Evolutionary conservation across 805 yeast species (phyloP).

Genomic region (Barnettozyma pratensis): DNA sequence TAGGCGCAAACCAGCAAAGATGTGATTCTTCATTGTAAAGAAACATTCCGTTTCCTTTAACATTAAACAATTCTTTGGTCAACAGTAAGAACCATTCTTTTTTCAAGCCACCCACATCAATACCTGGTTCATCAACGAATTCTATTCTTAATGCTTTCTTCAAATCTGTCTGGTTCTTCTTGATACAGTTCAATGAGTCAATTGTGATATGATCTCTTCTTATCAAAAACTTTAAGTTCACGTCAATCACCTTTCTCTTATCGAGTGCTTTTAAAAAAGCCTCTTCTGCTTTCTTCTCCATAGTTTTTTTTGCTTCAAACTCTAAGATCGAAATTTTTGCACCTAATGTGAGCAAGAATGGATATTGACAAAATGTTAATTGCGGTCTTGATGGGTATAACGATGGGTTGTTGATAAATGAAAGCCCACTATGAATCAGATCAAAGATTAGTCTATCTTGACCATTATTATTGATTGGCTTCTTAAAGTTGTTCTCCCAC

Average conservation of each 20-base stretch:
- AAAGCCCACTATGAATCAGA: slow-evolving; percentile 12
- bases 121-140: slow-evolving; percentile 84
- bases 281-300: slow-evolving; percentile 86
- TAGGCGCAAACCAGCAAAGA: slow-evolving; percentile 67
- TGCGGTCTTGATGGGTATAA: slow-evolving; percentile 13
- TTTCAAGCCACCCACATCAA: slow-evolving; percentile 92
- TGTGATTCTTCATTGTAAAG: slow-evolving; percentile 61
- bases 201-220: slow-evolving; percentile 61
- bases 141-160: slow-evolving; percentile 74
- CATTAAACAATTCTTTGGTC: slow-evolving; percentile 60
- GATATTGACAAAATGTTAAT: slow-evolving; percentile 75
- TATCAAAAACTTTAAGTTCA: slow-evolving; percentile 63
- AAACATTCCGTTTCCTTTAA: slow-evolving; percentile 62
- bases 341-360: slow-evolving; percentile 77
- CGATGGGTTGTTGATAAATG: slow-evolving; percentile 5
- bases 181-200: slow-evolving; percentile 68
- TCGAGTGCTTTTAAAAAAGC: slow-evolving; percentile 77
- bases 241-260: slow-evolving; percentile 54
- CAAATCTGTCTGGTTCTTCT: slow-evolving; percentile 51
- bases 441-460: slow-evolving; percentile 9
- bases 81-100: slow-evolving; percentile 90
- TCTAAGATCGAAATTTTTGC: slow-evolving; percentile 77
- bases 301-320: slow-evolving; percentile 71
- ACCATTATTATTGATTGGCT: neutral
- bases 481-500: slow-evolving; percentile 53